Percentiles rank a stretch among this genome's conserved stretches.
These are phyloP conservation scores for Helotiales sp. DNA, from an alignment of 2,329 filamentous ascomycete genomes.

Conservation along the genomic window DNA sequence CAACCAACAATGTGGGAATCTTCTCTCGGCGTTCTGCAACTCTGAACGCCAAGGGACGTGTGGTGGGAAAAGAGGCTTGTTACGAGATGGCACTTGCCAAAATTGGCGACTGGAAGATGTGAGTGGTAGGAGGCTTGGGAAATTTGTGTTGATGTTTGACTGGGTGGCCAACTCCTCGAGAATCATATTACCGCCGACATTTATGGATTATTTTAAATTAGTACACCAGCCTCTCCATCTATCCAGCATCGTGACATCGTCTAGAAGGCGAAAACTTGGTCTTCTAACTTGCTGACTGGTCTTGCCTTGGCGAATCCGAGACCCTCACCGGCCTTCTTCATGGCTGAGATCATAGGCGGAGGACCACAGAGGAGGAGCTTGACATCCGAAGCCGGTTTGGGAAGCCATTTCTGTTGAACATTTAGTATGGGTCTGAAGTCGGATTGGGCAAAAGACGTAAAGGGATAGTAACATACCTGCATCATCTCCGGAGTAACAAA, in stretches of 20 bases:
- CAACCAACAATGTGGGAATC: too few relatives aligned
- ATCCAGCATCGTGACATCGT: not conserved
- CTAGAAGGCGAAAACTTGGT: slow-evolving; percentile 97
- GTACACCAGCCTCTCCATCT: not conserved
- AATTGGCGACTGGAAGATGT: too few relatives aligned
- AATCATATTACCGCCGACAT: too few relatives aligned
- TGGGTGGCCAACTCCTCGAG: too few relatives aligned
- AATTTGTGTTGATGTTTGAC: too few relatives aligned
- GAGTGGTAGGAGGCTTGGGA: too few relatives aligned
- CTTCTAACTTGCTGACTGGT: slow-evolving; percentile 95
- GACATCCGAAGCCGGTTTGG: slow-evolving; percentile 79
- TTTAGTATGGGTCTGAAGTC: not conserved
- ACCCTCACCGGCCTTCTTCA: slow-evolving; percentile 93
- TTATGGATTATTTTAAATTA: not conserved
- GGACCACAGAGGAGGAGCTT: slow-evolving; percentile 95
- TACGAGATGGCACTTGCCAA: too few relatives aligned
- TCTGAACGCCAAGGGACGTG: too few relatives aligned
- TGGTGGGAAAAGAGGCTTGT: too few relatives aligned
- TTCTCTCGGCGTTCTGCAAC: too few relatives aligned
- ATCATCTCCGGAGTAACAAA: slow-evolving; percentile 98
- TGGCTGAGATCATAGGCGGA: slow-evolving; percentile 91
- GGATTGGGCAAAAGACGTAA: too few relatives aligned
- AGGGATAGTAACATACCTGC: slow-evolving; percentile 56
- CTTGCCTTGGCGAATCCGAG: slow-evolving; percentile 90
- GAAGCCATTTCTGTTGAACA: slow-evolving; percentile 66